Conservation (phyloP, 306 rosid species). For the Cucurbita maxima region DNA sequence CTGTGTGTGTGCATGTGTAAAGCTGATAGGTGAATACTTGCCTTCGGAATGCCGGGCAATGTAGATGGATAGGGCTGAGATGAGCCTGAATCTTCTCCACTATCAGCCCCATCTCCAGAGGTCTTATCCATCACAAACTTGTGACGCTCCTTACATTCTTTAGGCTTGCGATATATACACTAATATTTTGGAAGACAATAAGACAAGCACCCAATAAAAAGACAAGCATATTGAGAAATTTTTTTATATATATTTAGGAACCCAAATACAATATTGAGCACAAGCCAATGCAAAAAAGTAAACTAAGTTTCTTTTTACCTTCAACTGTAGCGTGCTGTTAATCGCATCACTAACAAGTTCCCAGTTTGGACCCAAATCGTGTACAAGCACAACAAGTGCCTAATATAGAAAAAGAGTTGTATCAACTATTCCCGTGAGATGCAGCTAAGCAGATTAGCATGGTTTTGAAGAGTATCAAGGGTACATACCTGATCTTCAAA, state of each 20-base stretch:
- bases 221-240: neutral
- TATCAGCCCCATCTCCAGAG: constrained; percentile 92
- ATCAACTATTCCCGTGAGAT: constrained; percentile 2
- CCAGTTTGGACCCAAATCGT: constrained; percentile 99
- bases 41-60: constrained; percentile 97
- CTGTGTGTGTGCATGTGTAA: neutral
- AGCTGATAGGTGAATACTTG: constrained; percentile 17
- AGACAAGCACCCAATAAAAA: neutral
- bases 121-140: constrained; percentile 74
- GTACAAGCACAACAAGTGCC: constrained; percentile 97
- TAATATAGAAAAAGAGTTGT: constrained; percentile 6
- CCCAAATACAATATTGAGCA: neutral
- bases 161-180: constrained; percentile 90
- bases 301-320: constrained; percentile 31
- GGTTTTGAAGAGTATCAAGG: neutral
- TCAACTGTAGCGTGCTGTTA: constrained; percentile 72
- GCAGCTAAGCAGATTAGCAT: neutral
- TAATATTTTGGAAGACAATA: constrained; percentile 16
- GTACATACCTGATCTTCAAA: constrained; percentile 81
- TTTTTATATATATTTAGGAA: neutral
- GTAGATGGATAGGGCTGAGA: constrained; percentile 98
- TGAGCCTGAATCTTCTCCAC: constrained; percentile 98
- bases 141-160: constrained; percentile 96
- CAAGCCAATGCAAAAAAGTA: neutral
- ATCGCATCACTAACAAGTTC: constrained; percentile 93